Percentiles rank a stretch among this genome's conserved stretches.
phyloP scores from a whole-genome alignment of 164 flowering plant species.

The Chimonanthus praecox region DNA sequence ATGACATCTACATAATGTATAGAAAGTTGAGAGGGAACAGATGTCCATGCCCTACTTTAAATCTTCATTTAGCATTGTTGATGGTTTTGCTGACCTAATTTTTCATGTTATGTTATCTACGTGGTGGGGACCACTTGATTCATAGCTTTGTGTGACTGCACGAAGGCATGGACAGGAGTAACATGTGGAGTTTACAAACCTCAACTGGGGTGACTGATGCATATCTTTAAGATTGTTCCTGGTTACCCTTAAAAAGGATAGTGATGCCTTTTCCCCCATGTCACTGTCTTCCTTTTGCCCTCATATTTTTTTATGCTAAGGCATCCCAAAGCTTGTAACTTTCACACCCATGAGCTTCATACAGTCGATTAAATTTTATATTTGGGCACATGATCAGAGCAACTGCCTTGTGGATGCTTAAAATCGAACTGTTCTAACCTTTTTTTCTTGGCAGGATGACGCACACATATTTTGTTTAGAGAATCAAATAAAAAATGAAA shows the following conservation, averaged over 20 bases:
- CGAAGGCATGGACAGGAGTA: not conserved
- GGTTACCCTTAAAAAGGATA: not conserved
- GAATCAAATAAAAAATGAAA: constrained; percentile 92
- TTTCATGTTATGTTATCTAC: too few species aligned
- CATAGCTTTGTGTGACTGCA: too few species aligned
- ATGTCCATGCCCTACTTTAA: too few species aligned
- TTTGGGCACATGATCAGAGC: not conserved
- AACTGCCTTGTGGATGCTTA: not conserved
- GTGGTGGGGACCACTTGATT: too few species aligned
- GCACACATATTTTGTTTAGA: constrained; percentile 95
- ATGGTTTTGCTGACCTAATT: too few species aligned
- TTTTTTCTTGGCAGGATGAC: constrained; percentile 68
- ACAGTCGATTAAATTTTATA: not conserved
- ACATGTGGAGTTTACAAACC: not conserved
- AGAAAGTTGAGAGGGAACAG: too few species aligned
- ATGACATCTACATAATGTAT: too few species aligned
- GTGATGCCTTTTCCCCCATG: not conserved
- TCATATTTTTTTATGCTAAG: not conserved
- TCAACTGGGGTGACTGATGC: not conserved
- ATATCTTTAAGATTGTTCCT: not conserved
- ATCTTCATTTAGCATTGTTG: too few species aligned
- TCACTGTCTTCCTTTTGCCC: not conserved
- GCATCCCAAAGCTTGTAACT: not conserved
- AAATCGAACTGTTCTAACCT: not conserved
- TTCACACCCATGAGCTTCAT: not conserved